These are phyloP conservation scores for Penicillium arizonense DNA, from an alignment of 495 filamentous ascomycete species.

Conservation along the genomic window DNA sequence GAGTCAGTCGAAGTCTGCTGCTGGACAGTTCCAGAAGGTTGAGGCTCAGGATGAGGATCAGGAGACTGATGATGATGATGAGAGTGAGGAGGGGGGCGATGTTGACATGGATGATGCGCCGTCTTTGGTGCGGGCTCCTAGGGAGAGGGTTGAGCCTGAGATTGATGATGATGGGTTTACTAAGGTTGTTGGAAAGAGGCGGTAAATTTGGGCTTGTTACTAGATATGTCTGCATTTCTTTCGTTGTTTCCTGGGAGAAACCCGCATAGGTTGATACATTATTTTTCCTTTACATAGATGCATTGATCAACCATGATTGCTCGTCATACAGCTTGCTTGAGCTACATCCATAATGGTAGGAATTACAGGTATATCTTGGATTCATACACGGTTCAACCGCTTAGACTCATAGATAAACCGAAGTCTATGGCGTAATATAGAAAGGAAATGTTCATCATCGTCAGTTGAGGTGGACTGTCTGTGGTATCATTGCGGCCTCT, in stretches of 20 bases:
- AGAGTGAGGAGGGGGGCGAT: constrained; percentile 59
- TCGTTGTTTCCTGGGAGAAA: not conserved
- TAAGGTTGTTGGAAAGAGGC: constrained; percentile 72
- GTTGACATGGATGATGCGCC: constrained; percentile 78
- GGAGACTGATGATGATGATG: constrained; percentile 58
- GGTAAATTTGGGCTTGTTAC: constrained; percentile 24
- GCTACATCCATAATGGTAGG: not conserved
- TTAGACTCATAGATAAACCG: constrained; percentile 20
- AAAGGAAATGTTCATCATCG: constrained; percentile 39
- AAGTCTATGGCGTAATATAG: constrained; percentile 20
- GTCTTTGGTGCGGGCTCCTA: constrained; percentile 52
- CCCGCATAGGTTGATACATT: constrained; percentile 6
- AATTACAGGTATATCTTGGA: not conserved
- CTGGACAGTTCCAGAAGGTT: constrained; percentile 53
- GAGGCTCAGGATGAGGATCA: constrained; percentile 49
- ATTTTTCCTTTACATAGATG: constrained; percentile 7
- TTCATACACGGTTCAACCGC: constrained; percentile 13
- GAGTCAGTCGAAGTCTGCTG: constrained; percentile 53
- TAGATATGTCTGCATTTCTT: not conserved
- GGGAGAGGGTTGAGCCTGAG: constrained; percentile 68
- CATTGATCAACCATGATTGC: not conserved
- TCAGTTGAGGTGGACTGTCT: constrained; percentile 30
- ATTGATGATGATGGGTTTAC: constrained; percentile 94
- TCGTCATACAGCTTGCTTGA: not conserved
- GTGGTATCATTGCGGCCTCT: constrained; percentile 24